phyloP scores from a whole-genome alignment of 2,329 filamentous ascomycete genomes.

The Microdochium paspali region DNA sequence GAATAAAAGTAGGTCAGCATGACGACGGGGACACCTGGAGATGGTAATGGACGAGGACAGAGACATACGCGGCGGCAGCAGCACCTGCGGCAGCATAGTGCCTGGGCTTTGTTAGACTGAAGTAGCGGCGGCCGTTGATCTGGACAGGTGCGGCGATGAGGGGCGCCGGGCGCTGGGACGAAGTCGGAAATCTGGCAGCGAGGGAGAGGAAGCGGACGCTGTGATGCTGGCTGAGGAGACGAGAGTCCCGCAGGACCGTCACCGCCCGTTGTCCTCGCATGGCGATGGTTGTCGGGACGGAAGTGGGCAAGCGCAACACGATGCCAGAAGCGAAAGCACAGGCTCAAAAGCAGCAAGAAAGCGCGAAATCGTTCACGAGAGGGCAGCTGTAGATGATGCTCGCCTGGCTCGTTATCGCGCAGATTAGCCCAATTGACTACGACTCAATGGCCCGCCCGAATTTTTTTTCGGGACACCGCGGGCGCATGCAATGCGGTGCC shows the following conservation, averaged over 20 bases:
- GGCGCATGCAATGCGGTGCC: neutral
- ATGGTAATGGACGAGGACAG: neutral
- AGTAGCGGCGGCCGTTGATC: slow-evolving; percentile 24
- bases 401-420: neutral
- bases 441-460: neutral
- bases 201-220: slow-evolving; percentile 22
- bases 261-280: slow-evolving; percentile 6
- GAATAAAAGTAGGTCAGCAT: neutral
- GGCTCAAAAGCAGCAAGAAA: too few relatives aligned
- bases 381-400: neutral
- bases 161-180: slow-evolving; percentile 13
- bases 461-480: neutral
- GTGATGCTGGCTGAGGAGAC: slow-evolving; percentile 20
- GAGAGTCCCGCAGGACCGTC: slow-evolving; percentile 26
- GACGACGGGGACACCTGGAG: neutral
- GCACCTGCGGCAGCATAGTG: slow-evolving; percentile 19
- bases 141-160: slow-evolving; percentile 21
- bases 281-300: neutral
- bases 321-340: too few relatives aligned
- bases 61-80: slow-evolving; percentile 28
- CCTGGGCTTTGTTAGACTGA: slow-evolving; percentile 25
- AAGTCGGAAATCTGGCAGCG: slow-evolving; percentile 15
- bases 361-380: too few relatives aligned
- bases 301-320: neutral
- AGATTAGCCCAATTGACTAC: neutral